Evolutionary conservation across 495 filamentous ascomycete species (phyloP).

Genomic region (Amphirosellinia nigrospora): DNA sequence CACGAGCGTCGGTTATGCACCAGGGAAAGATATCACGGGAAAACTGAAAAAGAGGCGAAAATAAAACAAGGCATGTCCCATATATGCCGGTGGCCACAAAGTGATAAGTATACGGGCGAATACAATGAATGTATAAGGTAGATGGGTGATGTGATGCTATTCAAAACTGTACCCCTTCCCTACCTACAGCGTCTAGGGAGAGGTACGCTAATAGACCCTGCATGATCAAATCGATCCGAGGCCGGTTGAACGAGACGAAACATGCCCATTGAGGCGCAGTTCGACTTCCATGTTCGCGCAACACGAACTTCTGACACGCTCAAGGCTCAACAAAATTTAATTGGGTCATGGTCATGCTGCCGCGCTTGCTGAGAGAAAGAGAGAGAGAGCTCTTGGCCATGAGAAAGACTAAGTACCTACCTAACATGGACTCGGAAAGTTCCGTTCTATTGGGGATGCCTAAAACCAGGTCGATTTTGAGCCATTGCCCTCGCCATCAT

Average conservation of each 20-base stretch:
- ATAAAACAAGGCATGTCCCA: no score
- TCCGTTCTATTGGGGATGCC: not conserved
- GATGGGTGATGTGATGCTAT: no score
- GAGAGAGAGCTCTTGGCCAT: not conserved
- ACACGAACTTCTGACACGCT: slow-evolving; percentile 6
- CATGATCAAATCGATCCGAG: not conserved
- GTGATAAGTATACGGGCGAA: no score
- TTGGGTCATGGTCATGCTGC: slow-evolving; percentile 6
- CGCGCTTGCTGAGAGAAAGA: no score
- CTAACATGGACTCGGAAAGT: not conserved
- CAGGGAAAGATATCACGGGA: not conserved
- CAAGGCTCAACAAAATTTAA: slow-evolving; percentile 9
- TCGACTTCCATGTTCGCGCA: not conserved
- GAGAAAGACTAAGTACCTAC: not conserved
- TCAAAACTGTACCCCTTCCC: no score
- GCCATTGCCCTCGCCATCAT: not conserved
- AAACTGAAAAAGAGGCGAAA: no score
- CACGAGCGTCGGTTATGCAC: not conserved
- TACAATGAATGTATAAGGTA: no score
- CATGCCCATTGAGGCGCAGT: slow-evolving; percentile 19
- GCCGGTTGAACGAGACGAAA: slow-evolving; percentile 18
- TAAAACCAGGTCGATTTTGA: not conserved
- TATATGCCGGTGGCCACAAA: no score
- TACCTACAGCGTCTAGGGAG: no score
- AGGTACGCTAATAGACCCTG: slow-evolving; percentile 3